Conservation (phyloP, 2,329 filamentous ascomycete genomes). For the Penicillium sp. region DNA sequence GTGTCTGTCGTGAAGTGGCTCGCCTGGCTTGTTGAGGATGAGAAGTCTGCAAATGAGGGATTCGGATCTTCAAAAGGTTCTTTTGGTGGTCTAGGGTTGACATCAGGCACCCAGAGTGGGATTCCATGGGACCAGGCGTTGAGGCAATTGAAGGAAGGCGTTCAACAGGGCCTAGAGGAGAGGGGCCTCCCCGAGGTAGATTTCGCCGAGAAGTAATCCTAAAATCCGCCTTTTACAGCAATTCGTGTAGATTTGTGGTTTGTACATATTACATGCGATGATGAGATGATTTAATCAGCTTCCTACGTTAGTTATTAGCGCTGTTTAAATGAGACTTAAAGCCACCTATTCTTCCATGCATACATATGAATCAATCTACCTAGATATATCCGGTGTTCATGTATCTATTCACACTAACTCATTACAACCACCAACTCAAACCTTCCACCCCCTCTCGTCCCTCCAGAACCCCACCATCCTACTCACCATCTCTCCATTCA, state of each 20-base stretch:
- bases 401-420: too few relatives aligned
- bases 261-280: slow-evolving; percentile 12
- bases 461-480: slow-evolving; percentile 41
- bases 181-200: slow-evolving; percentile 54
- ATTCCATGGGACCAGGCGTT: slow-evolving; percentile 46
- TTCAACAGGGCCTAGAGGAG: slow-evolving; percentile 49
- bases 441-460: slow-evolving; percentile 22
- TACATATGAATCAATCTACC: background rate
- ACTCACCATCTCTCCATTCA: slow-evolving; percentile 34
- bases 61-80: background rate
- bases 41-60: slow-evolving; percentile 16
- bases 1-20: slow-evolving; percentile 71
- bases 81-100: background rate
- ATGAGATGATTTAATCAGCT: background rate
- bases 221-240: slow-evolving; percentile 13
- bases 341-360: too few relatives aligned
- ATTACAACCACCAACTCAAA: too few relatives aligned
- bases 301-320: background rate
- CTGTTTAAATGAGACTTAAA: background rate
- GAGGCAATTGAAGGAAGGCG: slow-evolving; percentile 43
- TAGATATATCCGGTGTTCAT: background rate
- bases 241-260: background rate
- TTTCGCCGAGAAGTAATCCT: slow-evolving; percentile 32
- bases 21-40: slow-evolving; percentile 45
- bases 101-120: slow-evolving; percentile 23